Conservation (phyloP, 805 yeast species). For the Sugiyamaella chiloensis region DNA sequence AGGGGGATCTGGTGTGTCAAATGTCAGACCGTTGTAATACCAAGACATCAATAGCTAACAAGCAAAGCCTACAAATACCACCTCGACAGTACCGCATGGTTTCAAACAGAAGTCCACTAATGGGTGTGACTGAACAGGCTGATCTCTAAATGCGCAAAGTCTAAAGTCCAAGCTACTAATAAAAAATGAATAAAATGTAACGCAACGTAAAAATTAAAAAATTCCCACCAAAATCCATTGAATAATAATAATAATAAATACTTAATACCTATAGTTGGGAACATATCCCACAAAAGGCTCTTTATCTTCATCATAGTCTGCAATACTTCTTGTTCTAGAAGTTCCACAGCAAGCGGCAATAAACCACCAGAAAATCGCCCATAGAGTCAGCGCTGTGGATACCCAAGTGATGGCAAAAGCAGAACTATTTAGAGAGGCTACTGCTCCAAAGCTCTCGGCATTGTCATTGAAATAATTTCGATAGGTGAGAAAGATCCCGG, state of each 20-base stretch:
- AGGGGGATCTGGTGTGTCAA: too few species aligned
- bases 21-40: too few species aligned
- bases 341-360: constrained; percentile 44
- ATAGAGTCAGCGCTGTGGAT: constrained; percentile 47
- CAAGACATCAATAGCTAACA: too few species aligned
- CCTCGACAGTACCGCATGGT: too few species aligned
- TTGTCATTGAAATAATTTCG: constrained; percentile 50
- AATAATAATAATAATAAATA: background rate
- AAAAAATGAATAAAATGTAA: too few species aligned
- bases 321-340: constrained; percentile 22
- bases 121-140: too few species aligned
- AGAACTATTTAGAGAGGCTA: constrained; percentile 45
- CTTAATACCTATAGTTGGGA: constrained; percentile 13
- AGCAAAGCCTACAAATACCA: too few species aligned
- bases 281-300: constrained; percentile 32
- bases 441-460: constrained; percentile 50
- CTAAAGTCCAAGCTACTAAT: too few species aligned
- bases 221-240: background rate
- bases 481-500: constrained; percentile 57
- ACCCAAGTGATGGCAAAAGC: constrained; percentile 67
- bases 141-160: too few species aligned
- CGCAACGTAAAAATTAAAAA: too few species aligned
- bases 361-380: constrained; percentile 42
- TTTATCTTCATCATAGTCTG: constrained; percentile 24
- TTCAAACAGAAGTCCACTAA: too few species aligned